These are phyloP conservation scores for Meyerozyma smithsonii DNA, from an alignment of 1,139 yeast genomes.

Conservation along the genomic window DNA sequence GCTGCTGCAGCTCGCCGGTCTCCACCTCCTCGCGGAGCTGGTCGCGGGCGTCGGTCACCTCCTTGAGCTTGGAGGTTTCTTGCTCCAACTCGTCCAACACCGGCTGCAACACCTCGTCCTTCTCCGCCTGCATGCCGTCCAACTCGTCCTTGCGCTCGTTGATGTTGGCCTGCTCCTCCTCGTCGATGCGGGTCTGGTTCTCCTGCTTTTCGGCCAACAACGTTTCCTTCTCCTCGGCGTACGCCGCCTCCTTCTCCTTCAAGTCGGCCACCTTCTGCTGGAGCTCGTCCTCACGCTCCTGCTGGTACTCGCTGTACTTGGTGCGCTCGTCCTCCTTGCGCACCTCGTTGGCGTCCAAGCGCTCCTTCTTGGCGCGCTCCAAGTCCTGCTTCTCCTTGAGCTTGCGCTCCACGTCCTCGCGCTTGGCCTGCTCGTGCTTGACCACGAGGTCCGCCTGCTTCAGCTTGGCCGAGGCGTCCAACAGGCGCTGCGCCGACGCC, in stretches of 20 bases:
- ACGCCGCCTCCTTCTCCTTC: conserved; percentile 27
- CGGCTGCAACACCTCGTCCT: conserved; percentile 40
- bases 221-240: conserved; percentile 34
- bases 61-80: conserved; percentile 36
- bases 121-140: conserved; percentile 41
- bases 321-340: conserved; percentile 37
- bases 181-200: conserved; percentile 37
- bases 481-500: conserved; percentile 67
- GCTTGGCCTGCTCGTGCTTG: conserved; percentile 44
- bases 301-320: conserved; percentile 29
- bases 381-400: conserved; percentile 38
- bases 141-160: conserved; percentile 39
- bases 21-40: conserved; percentile 33
- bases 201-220: conserved; percentile 35
- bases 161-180: conserved; percentile 40
- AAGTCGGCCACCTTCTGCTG: conserved; percentile 30
- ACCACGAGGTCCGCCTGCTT: conserved; percentile 31
- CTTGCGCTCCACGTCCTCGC: conserved; percentile 47
- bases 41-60: conserved; percentile 35
- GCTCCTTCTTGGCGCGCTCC: conserved; percentile 35
- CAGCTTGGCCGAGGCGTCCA: conserved; percentile 39
- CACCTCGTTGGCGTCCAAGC: conserved; percentile 34
- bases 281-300: conserved; percentile 34
- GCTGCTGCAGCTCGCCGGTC: conserved; percentile 26
- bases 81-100: conserved; percentile 36